Percentiles rank a stretch among this genome's conserved stretches.
Evolutionary conservation across 2,329 filamentous ascomycete species (phyloP).

Genomic region (Aspergillus glaucus): DNA sequence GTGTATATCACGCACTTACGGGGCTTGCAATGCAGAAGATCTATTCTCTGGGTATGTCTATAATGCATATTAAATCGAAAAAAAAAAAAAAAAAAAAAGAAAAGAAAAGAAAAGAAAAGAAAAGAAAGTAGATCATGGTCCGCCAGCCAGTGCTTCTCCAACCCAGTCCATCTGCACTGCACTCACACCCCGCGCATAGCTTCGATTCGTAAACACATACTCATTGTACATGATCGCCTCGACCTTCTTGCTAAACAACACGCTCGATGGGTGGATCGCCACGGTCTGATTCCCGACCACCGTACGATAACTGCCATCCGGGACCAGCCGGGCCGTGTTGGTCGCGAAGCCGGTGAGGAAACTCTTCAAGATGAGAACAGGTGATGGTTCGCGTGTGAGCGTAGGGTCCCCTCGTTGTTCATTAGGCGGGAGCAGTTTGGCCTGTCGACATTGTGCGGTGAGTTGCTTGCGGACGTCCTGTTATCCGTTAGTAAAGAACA

Average conservation of each 20-base stretch:
- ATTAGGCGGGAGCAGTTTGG: conserved; percentile 35
- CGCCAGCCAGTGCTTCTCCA: conserved; percentile 41
- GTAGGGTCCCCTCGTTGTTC: conserved; percentile 10
- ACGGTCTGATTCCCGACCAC: conserved; percentile 57
- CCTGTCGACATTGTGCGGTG: conserved; percentile 47
- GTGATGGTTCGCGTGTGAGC: conserved; percentile 30
- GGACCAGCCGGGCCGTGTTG: conserved; percentile 56
- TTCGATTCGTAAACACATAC: conserved; percentile 59
- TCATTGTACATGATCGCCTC: conserved; percentile 61
- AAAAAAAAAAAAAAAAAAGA: neutral
- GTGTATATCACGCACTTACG: too few species aligned
- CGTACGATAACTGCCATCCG: conserved; percentile 57
- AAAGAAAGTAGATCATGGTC: neutral
- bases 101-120: neutral
- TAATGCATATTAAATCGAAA: conserved; percentile 3
- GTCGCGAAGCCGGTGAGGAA: conserved; percentile 54
- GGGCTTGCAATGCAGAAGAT: neutral
- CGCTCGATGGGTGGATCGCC: conserved; percentile 57
- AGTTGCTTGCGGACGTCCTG: conserved; percentile 58
- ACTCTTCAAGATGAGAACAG: conserved; percentile 49
- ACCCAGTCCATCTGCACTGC: conserved; percentile 59
- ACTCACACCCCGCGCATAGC: conserved; percentile 57
- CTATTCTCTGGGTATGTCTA: neutral
- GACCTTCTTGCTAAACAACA: conserved; percentile 54
- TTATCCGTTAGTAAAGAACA: conserved; percentile 5